Conservation (phyloP, 805 yeast genomes). For the Yamadazyma endophytica region DNA sequence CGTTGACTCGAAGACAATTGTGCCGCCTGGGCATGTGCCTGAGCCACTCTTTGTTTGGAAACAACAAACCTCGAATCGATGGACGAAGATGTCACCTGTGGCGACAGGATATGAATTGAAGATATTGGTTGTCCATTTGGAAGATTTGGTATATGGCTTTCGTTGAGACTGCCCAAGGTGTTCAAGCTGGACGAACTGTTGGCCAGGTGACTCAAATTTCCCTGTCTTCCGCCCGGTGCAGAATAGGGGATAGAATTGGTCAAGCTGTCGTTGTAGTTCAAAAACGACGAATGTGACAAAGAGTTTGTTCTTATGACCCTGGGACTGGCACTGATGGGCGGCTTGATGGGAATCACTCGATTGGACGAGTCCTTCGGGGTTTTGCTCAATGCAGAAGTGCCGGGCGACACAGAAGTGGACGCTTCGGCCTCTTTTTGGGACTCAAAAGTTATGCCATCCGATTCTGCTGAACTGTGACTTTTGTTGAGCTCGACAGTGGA, state of each 20-base stretch:
- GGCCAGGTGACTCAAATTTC: constrained; percentile 31
- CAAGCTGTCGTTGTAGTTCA: constrained; percentile 38
- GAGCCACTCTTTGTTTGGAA: constrained; percentile 69
- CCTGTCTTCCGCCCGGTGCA: constrained; percentile 59
- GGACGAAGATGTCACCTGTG: constrained; percentile 52
- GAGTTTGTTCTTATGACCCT: constrained; percentile 39
- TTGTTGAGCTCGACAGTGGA: constrained; percentile 4
- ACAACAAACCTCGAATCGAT: constrained; percentile 87
- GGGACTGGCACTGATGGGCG: constrained; percentile 29
- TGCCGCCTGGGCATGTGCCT: constrained; percentile 39
- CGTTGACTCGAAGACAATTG: constrained; percentile 29
- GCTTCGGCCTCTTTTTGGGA: constrained; percentile 1
- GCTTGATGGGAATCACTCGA: constrained; percentile 14
- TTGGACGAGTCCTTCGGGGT: constrained; percentile 8
- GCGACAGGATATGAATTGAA: constrained; percentile 68
- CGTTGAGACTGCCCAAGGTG: constrained; percentile 11
- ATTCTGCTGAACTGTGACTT: constrained; percentile 9
- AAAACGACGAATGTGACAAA: constrained; percentile 35
- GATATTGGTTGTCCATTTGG: constrained; percentile 55
- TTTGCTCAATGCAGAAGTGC: not conserved
- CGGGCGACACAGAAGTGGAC: not conserved
- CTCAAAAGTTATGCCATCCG: constrained; percentile 11
- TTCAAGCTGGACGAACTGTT: constrained; percentile 10
- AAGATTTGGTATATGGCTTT: constrained; percentile 42
- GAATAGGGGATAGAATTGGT: constrained; percentile 65